Evolutionary conservation across 2,329 filamentous ascomycete genomes (phyloP).

Genomic region (Pyricularia sp.): DNA sequence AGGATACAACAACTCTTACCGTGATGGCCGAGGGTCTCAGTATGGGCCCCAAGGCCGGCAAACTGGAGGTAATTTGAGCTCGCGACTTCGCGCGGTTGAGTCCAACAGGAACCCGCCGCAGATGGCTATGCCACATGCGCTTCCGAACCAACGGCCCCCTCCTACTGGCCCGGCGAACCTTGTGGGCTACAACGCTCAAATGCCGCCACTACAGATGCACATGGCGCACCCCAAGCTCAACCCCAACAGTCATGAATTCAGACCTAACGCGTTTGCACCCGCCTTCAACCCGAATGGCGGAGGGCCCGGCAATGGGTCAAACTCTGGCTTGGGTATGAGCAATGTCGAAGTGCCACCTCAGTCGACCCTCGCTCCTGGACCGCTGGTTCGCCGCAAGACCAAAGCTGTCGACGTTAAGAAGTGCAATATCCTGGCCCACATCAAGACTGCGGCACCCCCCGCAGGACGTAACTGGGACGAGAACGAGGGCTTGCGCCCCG

Average conservation of each 20-base stretch:
- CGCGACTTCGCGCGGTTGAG: constrained; percentile 42
- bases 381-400: constrained; percentile 61
- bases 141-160: constrained; percentile 60
- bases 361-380: constrained; percentile 25
- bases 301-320: constrained; percentile 58
- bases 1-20: constrained; percentile 19
- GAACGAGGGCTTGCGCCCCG: constrained; percentile 75
- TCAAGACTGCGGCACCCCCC: constrained; percentile 44
- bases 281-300: constrained; percentile 62
- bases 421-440: constrained; percentile 42
- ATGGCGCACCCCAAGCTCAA: constrained; percentile 47
- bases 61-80: constrained; percentile 33
- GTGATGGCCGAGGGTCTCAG: constrained; percentile 36
- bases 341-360: constrained; percentile 24
- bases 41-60: constrained; percentile 27
- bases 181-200: constrained; percentile 41
- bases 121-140: constrained; percentile 30
- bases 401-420: constrained; percentile 64
- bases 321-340: constrained; percentile 56
- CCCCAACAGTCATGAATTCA: constrained; percentile 67
- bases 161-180: constrained; percentile 61
- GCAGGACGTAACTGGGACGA: constrained; percentile 55
- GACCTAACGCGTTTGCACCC: constrained; percentile 71
- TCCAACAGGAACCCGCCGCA: constrained; percentile 25
- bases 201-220: constrained; percentile 39